A percentile compares a stretch with the other conserved stretches of the same genome.
Evolutionary conservation across 495 filamentous ascomycete species (phyloP).

Genomic region (Penicillium daleae): DNA sequence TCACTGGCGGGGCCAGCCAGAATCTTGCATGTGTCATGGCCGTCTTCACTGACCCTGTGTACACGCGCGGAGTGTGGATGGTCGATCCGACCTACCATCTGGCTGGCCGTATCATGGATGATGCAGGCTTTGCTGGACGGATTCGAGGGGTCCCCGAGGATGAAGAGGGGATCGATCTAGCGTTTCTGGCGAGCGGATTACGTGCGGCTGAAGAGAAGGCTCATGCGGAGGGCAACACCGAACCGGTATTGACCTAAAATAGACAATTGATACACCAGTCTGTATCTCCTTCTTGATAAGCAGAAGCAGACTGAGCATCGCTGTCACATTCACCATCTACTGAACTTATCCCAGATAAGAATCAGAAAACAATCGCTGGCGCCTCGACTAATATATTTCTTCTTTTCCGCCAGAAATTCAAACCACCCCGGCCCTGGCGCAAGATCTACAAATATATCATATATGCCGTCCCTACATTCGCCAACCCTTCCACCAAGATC

Average conservation of each 20-base stretch:
- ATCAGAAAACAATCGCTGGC: background rate
- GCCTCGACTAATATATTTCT: conserved; percentile 17
- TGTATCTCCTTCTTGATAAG: background rate
- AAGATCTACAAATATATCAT: conserved; percentile 84
- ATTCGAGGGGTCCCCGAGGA: conserved; percentile 73
- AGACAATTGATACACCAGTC: conserved; percentile 1
- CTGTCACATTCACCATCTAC: background rate
- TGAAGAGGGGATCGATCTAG: conserved; percentile 71
- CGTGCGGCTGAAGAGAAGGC: conserved; percentile 41
- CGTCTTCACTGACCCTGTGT: conserved; percentile 75
- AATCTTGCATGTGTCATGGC: conserved; percentile 72
- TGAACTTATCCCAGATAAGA: background rate
- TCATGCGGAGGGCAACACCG: conserved; percentile 29
- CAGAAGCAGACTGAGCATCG: background rate
- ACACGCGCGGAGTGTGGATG: conserved; percentile 77
- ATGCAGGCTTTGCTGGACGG: conserved; percentile 66
- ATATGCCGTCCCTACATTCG: conserved; percentile 81
- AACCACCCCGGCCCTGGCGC: conserved; percentile 48
- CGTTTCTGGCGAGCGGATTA: conserved; percentile 54
- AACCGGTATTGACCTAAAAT: conserved; percentile 40
- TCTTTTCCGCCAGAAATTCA: conserved; percentile 38
- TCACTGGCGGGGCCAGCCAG: conserved; percentile 81
- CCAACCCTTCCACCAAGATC: conserved; percentile 78
- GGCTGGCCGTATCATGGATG: conserved; percentile 77
- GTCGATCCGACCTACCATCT: conserved; percentile 81